Evolutionary conservation across 345 rosid genomes (phyloP), one percentile per base, ranked within the genome.

Genomic region (Aegle marmelos): DNA sequence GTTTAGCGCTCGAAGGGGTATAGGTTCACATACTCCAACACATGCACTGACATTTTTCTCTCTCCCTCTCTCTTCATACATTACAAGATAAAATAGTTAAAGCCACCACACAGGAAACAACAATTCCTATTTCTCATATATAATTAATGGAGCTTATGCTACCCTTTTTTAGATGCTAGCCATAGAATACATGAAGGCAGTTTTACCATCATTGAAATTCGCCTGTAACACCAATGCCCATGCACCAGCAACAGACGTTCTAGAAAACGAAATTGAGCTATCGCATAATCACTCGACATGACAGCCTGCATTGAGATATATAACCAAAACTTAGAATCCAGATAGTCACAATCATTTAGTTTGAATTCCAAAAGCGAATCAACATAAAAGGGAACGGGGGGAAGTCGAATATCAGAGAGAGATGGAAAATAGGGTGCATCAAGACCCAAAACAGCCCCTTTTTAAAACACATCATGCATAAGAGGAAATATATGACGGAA

Each of bases 171-270:
- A 67, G 28, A 45, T 4, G 34, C 68, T 57, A 7, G 36, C 60
- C 27, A 76, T 74, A 77, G 7, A 70, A 73, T 28, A 67, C 62
- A 65, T 21, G 41, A 75, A 79, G 31, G 27, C 21, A 31, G 50
- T 75, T 70, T 80, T 91, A 93, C 99, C 99, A 95, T 95, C 89
- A 89, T 77, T 17, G 98, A 82, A 65, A 95, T 92, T 80, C 99
- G 82, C 84, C 98, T 87, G 85, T 95, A 93, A 79, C 99, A 95
- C 99, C 99, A 95, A 83, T 93, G 99, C 4, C 99, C 99, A 60
- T 95, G 99, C 56, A 95, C 99, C 41, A 95, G 84, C 30, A 95
- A 80, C 75, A 95, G 81, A 27, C 95, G 94, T 77, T 95, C 97
- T 59, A 95, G 82, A 87, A 82, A 95, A 27, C 83, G 86, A 80